Evolutionary conservation across 2,329 filamentous ascomycete species (phyloP), one percentile per base, ranked within the genome.

Genomic region (Atkinsonella texensis): DNA sequence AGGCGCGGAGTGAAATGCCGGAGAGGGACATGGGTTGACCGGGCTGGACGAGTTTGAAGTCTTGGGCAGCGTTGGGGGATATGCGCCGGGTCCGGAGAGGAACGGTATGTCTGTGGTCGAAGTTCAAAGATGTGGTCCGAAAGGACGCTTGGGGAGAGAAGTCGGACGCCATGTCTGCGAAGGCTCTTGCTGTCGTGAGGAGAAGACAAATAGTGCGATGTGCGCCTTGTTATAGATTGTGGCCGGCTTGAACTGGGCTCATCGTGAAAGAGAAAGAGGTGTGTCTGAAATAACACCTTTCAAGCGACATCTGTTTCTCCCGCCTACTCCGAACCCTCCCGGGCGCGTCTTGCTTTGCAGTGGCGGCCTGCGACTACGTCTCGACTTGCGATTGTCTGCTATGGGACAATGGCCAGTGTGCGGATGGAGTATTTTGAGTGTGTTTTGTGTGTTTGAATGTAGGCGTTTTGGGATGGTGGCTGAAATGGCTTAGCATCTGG

Each of bases 1-100:
- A 80, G 33, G 80, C 73, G 39, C 79, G 74, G 39, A 77, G 56
- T 54, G 80, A 78, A 57, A 83, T 81, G 56, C 79, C 79, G 10
- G 76, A 68, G 52, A 83, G 77, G 20, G 79, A 80, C 59, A 79
- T 80, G 40, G 71, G 63, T 50, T 75, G 71, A 57, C 72, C 70
- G 0, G 72, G 71, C 57, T 69, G 69, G 61, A 68, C 31, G 33
- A 11, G 41, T 8, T 18, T 20, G 49, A 44, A 39, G 35, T 5
- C 2, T 9, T 46, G 42, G n/a, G 48, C 41, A 9, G 40, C 4
- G 17, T 7, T 20, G 42, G 4, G 2, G 33, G 9, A 38, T 12
- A 31, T 20, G 33, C 15, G 20, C 15, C 18, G 33, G 4, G 38
- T 3, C 10, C 18, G 18, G 5, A 20, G 8, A 23, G 42, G 23